These are phyloP conservation scores for Eimeria tenella DNA, from an alignment of 169 alveolate genomes.

Conservation along the genomic window DNA sequence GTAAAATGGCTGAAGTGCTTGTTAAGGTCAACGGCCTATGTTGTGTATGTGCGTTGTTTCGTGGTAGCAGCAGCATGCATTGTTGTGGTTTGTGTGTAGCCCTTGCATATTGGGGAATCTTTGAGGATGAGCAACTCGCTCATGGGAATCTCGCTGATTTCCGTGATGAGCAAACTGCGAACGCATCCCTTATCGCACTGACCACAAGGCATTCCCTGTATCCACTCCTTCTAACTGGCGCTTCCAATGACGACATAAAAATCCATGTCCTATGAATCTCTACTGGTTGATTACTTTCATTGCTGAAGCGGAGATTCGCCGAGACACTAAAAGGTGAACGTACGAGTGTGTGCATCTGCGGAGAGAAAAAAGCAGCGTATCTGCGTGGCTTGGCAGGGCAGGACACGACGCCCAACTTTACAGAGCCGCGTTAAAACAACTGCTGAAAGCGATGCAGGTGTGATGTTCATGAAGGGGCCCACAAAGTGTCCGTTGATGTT, in stretches of 20 bases:
- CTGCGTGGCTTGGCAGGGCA: constrained; percentile 43
- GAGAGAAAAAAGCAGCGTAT: constrained; percentile 24
- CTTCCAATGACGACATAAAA: constrained; percentile 16
- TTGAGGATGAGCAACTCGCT: constrained; percentile 56
- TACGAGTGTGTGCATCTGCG: neutral
- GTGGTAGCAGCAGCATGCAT: no score
- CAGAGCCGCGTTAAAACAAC: constrained; percentile 53
- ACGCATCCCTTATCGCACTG: constrained; percentile 72
- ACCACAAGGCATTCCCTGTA: neutral
- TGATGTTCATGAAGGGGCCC: neutral
- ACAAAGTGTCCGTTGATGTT: neutral
- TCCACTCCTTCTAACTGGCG: neutral
- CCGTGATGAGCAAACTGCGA: constrained; percentile 69
- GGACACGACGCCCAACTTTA: neutral
- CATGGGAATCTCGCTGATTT: constrained; percentile 70
- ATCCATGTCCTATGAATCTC: constrained; percentile 54
- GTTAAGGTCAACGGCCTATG: neutral
- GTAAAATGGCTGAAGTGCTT: neutral
- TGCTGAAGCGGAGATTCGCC: constrained; percentile 62
- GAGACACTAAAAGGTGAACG: neutral
- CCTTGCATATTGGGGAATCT: neutral
- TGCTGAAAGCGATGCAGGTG: constrained; percentile 50
- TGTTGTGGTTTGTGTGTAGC: neutral
- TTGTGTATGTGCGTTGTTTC: neutral
- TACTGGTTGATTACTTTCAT: neutral